These are phyloP conservation scores for Obelidium mucronatum DNA, from an alignment of 192 early-diverging fungal species.

Conservation along the genomic window DNA sequence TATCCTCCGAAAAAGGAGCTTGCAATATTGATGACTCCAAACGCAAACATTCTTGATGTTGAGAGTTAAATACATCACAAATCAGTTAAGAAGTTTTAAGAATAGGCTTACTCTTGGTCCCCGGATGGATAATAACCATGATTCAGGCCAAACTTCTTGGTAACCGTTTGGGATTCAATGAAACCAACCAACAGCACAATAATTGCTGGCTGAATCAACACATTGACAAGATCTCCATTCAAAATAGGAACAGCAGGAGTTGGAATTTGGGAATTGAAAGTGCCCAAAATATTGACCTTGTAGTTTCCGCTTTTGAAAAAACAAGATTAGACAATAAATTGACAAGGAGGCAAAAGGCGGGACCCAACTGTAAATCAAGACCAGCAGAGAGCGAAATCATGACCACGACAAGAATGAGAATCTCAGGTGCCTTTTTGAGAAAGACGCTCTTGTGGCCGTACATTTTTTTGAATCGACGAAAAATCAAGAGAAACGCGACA, in stretches of 20 bases:
- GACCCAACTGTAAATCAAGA: constrained; percentile 25
- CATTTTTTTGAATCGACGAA: constrained; percentile 29
- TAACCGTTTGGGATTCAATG: constrained; percentile 50
- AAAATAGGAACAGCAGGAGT: constrained; percentile 35
- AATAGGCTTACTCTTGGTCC: constrained; percentile 46
- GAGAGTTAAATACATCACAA: too few relatives aligned
- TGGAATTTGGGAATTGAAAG: constrained; percentile 37
- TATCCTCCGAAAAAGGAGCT: too few relatives aligned
- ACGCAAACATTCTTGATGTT: too few relatives aligned
- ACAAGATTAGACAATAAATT: background rate
- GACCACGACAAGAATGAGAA: constrained; percentile 41
- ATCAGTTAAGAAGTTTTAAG: too few relatives aligned
- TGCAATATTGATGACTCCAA: too few relatives aligned
- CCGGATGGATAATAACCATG: constrained; percentile 40
- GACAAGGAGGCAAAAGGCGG: constrained; percentile 18
- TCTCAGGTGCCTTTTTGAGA: constrained; percentile 32
- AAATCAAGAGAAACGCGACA: constrained; percentile 36
- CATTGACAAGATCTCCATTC: constrained; percentile 28
- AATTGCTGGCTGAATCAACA: constrained; percentile 40
- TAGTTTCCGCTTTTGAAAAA: constrained; percentile 33
- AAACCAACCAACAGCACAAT: constrained; percentile 51
- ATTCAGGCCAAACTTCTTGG: constrained; percentile 44
- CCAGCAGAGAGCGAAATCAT: constrained; percentile 42
- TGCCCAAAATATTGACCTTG: constrained; percentile 46
- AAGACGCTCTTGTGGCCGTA: constrained; percentile 3